phyloP scores from a whole-genome alignment of 2,329 filamentous ascomycete species.

The Xylaria polymorpha region DNA sequence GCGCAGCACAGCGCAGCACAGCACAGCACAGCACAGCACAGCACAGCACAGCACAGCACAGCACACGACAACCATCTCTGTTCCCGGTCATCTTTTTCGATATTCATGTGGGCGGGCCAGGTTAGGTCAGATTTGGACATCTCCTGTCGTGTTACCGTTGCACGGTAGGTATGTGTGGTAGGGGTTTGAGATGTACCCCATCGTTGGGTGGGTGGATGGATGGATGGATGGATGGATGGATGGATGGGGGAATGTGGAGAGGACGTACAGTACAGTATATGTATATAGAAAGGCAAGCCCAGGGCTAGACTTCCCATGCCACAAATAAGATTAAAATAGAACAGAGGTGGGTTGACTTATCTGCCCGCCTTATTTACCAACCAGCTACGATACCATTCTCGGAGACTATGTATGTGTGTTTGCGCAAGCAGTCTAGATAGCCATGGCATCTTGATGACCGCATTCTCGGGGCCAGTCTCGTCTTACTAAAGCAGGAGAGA shows the following conservation, averaged over 20 bases:
- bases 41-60: background rate
- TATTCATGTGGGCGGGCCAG: slow-evolving; percentile 1
- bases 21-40: slow-evolving; percentile 1
- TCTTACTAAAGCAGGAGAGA: background rate
- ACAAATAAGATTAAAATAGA: slow-evolving; percentile 13
- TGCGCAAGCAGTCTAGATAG: slow-evolving; percentile 1
- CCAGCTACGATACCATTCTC: slow-evolving; percentile 6
- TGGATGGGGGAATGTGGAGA: background rate
- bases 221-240: no score
- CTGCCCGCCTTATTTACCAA: slow-evolving; percentile 4
- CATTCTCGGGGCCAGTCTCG: background rate
- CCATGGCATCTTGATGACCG: slow-evolving; percentile 2
- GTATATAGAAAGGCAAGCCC: background rate
- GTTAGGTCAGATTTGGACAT: slow-evolving; percentile 13
- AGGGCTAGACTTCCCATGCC: background rate
- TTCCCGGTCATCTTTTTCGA: background rate
- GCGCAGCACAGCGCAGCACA: slow-evolving; percentile 1
- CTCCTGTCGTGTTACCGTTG: slow-evolving; percentile 28
- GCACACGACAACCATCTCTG: slow-evolving; percentile 6
- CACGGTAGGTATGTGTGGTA: slow-evolving; percentile 8
- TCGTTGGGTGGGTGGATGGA: background rate
- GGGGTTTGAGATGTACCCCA: slow-evolving; percentile 12
- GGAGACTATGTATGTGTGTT: background rate
- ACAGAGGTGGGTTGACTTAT: background rate
- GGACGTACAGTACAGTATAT: background rate